Percentiles rank a stretch among this genome's conserved stretches.
Conservation (phyloP, 192 early-diverging fungal genomes). For the Backusella psychrophila region DNA sequence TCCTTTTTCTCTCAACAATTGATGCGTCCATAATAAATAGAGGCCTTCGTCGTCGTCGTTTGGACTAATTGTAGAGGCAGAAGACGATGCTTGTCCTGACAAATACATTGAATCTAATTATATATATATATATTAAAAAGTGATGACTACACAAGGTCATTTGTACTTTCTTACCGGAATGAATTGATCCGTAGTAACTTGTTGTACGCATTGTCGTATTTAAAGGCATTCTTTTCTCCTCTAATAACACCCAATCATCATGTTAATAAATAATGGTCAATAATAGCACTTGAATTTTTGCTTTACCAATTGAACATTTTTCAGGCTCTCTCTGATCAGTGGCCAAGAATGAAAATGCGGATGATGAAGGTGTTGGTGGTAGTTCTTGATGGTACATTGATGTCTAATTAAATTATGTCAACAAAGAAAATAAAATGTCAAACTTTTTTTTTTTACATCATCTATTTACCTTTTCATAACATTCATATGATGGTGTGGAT, state of each 20-base stretch:
- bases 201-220: neutral
- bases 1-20: slow-evolving; percentile 17
- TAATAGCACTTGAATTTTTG: neutral
- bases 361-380: neutral
- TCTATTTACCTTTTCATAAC: neutral
- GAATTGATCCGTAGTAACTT: neutral
- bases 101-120: neutral
- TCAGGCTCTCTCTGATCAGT: neutral
- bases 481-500: neutral
- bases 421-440: neutral
- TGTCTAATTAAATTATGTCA: neutral
- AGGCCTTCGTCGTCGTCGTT: slow-evolving; percentile 21
- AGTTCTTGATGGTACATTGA: neutral
- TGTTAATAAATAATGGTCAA: neutral
- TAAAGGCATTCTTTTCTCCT: neutral
- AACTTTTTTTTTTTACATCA: neutral
- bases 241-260: neutral
- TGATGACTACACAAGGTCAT: neutral
- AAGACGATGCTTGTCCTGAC: neutral
- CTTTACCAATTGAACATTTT: neutral
- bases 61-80: neutral
- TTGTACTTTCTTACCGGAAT: neutral
- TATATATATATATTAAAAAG: neutral
- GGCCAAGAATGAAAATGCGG: neutral
- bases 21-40: slow-evolving; percentile 25